A percentile compares a stretch with the other conserved stretches of the same genome.
phyloP scores from a whole-genome alignment of 768 basidiomycete species.

The Dentipellis fragilis region DNA sequence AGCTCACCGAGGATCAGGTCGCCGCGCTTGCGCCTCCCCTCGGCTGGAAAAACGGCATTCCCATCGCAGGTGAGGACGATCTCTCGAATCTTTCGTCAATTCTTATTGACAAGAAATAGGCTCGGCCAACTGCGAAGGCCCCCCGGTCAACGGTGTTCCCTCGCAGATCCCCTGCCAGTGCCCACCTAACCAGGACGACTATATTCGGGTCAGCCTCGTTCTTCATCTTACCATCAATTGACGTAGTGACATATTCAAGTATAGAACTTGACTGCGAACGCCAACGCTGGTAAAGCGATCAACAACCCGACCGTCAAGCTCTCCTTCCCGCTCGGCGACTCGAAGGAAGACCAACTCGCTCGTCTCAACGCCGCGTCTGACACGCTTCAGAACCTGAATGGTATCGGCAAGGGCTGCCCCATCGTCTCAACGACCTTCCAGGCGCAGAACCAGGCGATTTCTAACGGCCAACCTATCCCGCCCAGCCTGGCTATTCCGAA shows the following conservation, averaged over 20 bases:
- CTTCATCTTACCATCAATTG: background rate
- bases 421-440: conserved; percentile 15
- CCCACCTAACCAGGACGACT: conserved; percentile 9
- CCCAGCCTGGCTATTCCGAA: background rate
- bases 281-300: conserved; percentile 15
- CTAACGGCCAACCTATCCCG: background rate
- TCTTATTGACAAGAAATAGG: conserved; percentile 9
- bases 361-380: conserved; percentile 16
- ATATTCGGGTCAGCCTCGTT: background rate
- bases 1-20: background rate
- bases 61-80: conserved; percentile 9
- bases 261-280: conserved; percentile 7
- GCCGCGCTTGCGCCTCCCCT: conserved; percentile 14
- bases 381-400: conserved; percentile 21
- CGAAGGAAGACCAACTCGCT: conserved; percentile 8
- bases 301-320: conserved; percentile 18
- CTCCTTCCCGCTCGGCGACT: conserved; percentile 17
- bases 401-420: conserved; percentile 18
- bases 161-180: conserved; percentile 17
- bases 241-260: background rate
- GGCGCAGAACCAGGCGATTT: conserved; percentile 5
- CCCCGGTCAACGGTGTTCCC: too few relatives aligned
- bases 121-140: conserved; percentile 16
- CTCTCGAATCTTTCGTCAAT: background rate
- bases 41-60: conserved; percentile 13